Conservation (phyloP, 2,329 filamentous ascomycete species). For the Calonectria pseudoturangicola region DNA sequence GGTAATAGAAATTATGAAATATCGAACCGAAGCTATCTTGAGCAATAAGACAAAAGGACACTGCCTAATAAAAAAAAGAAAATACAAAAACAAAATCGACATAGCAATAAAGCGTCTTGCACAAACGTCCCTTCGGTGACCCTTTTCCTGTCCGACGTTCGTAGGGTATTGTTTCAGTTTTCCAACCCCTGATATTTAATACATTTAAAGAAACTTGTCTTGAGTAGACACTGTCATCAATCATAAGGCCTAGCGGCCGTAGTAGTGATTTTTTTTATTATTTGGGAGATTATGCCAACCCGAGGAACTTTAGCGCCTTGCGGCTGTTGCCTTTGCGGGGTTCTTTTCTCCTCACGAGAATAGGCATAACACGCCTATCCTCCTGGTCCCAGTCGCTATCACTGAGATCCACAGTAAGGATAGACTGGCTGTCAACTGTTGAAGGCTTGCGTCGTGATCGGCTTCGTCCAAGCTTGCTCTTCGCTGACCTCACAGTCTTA, state of each 20-base stretch:
- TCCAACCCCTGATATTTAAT: slow-evolving; percentile 27
- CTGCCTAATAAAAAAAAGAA: neutral
- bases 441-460: slow-evolving; percentile 53
- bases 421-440: slow-evolving; percentile 55
- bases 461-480: slow-evolving; percentile 54
- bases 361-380: slow-evolving; percentile 72
- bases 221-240: slow-evolving; percentile 47
- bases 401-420: slow-evolving; percentile 60
- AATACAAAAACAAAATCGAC: slow-evolving; percentile 20
- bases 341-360: slow-evolving; percentile 62
- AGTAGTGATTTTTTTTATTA: neutral
- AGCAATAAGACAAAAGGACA: slow-evolving; percentile 8
- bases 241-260: slow-evolving; percentile 41
- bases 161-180: slow-evolving; percentile 33
- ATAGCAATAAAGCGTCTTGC: slow-evolving; percentile 24
- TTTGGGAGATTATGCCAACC: slow-evolving; percentile 60
- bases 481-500: slow-evolving; percentile 55
- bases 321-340: slow-evolving; percentile 65
- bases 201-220: slow-evolving; percentile 44
- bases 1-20: slow-evolving; percentile 25
- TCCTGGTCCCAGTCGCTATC: slow-evolving; percentile 68
- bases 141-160: slow-evolving; percentile 29
- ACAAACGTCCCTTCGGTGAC: slow-evolving; percentile 20
- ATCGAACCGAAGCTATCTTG: slow-evolving; percentile 27
- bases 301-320: slow-evolving; percentile 74